Conservation (phyloP, 129 eudicot species). For the Dittrichia graveolens region DNA sequence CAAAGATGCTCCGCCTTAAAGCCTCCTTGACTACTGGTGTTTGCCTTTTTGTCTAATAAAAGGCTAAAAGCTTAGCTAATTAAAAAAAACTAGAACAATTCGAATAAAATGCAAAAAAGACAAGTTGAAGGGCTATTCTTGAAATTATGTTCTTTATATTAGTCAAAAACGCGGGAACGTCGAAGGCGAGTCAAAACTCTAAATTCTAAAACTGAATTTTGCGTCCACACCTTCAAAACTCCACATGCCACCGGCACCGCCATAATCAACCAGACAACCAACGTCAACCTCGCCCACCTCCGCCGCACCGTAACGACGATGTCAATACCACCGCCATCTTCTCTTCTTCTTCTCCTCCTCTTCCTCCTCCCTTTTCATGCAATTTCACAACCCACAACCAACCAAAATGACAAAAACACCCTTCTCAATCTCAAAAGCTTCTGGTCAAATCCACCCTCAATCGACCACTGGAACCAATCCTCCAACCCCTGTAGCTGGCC, state of each 20-base stretch:
- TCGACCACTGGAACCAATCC: constrained; percentile 58
- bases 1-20: too few relatives aligned
- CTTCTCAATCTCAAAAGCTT: constrained; percentile 52
- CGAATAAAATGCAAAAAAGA: neutral
- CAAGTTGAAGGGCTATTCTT: constrained; percentile 6
- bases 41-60: too few relatives aligned
- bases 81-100: too few relatives aligned
- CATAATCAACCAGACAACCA: constrained; percentile 14
- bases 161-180: neutral
- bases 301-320: constrained; percentile 12
- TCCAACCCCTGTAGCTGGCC: constrained; percentile 68
- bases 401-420: constrained; percentile 44
- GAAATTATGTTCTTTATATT: constrained; percentile 10
- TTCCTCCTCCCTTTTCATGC: constrained; percentile 43
- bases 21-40: too few relatives aligned
- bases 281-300: constrained; percentile 17
- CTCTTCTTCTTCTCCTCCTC: constrained; percentile 32
- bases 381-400: constrained; percentile 43
- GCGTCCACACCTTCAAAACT: constrained; percentile 11
- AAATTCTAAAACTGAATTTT: neutral
- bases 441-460: constrained; percentile 50
- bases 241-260: constrained; percentile 36
- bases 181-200: neutral
- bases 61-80: too few relatives aligned
- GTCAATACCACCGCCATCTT: constrained; percentile 26